Evolutionary conservation across 441 rosid genomes (phyloP).

Genomic region (Gossypium davidsonii): DNA sequence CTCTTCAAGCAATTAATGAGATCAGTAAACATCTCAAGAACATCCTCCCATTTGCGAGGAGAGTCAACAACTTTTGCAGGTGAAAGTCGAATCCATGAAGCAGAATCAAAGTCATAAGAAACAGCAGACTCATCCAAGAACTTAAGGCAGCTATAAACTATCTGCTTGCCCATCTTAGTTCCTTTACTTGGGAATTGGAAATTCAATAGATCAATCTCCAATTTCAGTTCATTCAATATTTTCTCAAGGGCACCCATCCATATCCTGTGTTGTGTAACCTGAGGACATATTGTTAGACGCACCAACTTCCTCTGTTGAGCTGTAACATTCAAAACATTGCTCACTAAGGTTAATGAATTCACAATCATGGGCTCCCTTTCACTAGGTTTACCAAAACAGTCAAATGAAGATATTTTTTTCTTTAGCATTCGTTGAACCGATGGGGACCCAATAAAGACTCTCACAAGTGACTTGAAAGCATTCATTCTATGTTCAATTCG

Average conservation of each 20-base stretch:
- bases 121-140: conserved; percentile 43
- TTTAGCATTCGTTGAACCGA: conserved; percentile 41
- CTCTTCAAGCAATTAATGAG: conserved; percentile 34
- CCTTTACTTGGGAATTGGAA: conserved; percentile 31
- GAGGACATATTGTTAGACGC: conserved; percentile 48
- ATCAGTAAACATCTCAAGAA: conserved; percentile 69
- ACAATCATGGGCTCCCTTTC: conserved; percentile 57
- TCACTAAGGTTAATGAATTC: conserved; percentile 49
- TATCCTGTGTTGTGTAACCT: conserved; percentile 62
- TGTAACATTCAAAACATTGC: conserved; percentile 36
- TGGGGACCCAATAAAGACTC: conserved; percentile 61
- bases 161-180: conserved; percentile 51
- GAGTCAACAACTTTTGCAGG: conserved; percentile 35
- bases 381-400: conserved; percentile 30
- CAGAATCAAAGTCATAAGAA: conserved; percentile 36
- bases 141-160: conserved; percentile 53
- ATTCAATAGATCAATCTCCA: conserved; percentile 42
- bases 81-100: conserved; percentile 67
- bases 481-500: conserved; percentile 38
- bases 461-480: conserved; percentile 54
- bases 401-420: conserved; percentile 20
- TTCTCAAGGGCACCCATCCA: conserved; percentile 61
- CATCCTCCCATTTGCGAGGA: conserved; percentile 62
- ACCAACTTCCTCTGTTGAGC: conserved; percentile 42
- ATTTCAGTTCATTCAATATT: conserved; percentile 45